Conservation (phyloP, 352 stramenopile species). For the Phytophthora constricta region DNA sequence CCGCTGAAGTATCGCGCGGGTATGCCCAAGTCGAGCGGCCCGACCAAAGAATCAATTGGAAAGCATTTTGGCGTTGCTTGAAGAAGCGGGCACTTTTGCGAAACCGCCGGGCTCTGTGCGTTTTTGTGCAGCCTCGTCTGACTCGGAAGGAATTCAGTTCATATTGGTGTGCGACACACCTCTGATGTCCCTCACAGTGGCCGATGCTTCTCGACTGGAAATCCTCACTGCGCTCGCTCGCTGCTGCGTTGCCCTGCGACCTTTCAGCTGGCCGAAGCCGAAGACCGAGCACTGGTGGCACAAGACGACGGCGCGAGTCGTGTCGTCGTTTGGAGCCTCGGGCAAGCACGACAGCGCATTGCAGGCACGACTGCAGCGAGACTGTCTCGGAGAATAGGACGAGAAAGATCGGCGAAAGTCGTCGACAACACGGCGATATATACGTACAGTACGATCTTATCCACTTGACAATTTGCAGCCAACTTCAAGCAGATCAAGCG, state of each 20-base stretch:
- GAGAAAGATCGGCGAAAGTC: background rate
- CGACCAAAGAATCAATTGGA: no score
- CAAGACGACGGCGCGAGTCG: no score
- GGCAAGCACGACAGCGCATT: background rate
- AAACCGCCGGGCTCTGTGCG: background rate
- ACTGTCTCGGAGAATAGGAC: background rate
- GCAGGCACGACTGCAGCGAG: background rate
- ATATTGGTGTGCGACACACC: no score
- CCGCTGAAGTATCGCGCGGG: no score
- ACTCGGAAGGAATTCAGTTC: background rate
- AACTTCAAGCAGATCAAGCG: background rate
- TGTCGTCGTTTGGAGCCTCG: background rate
- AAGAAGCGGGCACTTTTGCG: background rate
- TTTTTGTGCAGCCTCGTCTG: background rate
- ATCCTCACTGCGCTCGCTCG: no score
- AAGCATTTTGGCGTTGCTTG: no score
- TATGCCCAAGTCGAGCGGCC: no score
- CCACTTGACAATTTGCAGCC: background rate
- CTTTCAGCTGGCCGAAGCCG: background rate
- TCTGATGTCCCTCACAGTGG: no score
- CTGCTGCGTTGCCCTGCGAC: no score
- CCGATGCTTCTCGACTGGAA: no score
- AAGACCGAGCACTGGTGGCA: background rate
- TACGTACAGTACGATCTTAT: background rate
- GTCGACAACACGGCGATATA: constrained; percentile 1